Percentiles rank a stretch among this genome's conserved stretches.
These are phyloP conservation scores for Aquilaria malaccensis DNA, from an alignment of 345 rosid species.

Conservation along the genomic window DNA sequence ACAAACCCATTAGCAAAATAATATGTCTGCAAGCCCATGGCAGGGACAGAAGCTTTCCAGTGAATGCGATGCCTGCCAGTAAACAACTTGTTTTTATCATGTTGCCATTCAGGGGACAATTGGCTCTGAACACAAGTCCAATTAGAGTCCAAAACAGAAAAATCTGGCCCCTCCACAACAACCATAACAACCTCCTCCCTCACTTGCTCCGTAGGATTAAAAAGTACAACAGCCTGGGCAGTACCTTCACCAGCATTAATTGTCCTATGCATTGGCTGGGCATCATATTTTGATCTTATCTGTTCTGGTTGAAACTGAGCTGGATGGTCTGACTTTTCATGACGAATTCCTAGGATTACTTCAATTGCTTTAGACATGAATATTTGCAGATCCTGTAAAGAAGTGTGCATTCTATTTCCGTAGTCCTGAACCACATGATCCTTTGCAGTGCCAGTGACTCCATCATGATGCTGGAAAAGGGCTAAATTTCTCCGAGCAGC, in stretches of 20 bases:
- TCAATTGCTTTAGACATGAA: constrained; percentile 97
- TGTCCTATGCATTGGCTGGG: constrained; percentile 64
- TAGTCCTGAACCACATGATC: constrained; percentile 94
- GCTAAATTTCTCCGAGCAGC: constrained; percentile 98
- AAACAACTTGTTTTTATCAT: constrained; percentile 53
- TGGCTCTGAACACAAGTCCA: constrained; percentile 93
- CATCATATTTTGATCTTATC: constrained; percentile 78
- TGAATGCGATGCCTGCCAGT: constrained; percentile 80
- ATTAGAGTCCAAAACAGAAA: constrained; percentile 73
- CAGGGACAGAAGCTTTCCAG: constrained; percentile 91
- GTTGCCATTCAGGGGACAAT: constrained; percentile 89
- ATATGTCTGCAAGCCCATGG: constrained; percentile 86
- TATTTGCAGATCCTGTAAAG: constrained; percentile 80
- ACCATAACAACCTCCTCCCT: constrained; percentile 82
- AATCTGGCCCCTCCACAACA: constrained; percentile 64
- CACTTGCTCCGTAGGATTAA: constrained; percentile 81
- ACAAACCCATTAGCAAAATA: constrained; percentile 70
- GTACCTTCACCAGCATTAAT: constrained; percentile 67
- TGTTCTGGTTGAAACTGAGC: constrained; percentile 78
- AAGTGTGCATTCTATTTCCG: constrained; percentile 88
- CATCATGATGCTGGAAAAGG: constrained; percentile 99
- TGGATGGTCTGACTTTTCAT: constrained; percentile 77
- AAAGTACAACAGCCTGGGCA: constrained; percentile 65
- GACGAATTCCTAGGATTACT: constrained; percentile 72
- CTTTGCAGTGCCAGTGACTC: constrained; percentile 94